phyloP scores from a whole-genome alignment of 768 basidiomycete species.

The Clitopilus hobsonii region DNA sequence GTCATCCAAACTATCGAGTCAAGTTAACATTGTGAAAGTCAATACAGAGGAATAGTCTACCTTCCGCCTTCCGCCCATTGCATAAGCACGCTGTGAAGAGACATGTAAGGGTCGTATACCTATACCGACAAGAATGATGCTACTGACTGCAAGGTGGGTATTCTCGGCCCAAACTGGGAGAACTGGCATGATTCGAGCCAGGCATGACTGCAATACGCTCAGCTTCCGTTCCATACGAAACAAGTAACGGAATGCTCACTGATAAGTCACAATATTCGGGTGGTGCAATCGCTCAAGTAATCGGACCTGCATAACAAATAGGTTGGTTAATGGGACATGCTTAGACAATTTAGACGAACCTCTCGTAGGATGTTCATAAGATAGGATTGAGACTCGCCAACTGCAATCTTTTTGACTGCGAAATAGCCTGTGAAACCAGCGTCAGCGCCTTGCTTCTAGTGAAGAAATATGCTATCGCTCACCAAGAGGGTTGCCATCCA shows the following conservation, averaged over 20 bases:
- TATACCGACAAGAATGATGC: not conserved
- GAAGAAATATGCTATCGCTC: slow-evolving; percentile 12
- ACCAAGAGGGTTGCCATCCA: slow-evolving; percentile 86
- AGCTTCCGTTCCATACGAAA: not conserved
- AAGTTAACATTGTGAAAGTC: slow-evolving; percentile 1
- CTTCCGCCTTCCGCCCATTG: slow-evolving; percentile 91
- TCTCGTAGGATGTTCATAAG: slow-evolving; percentile 79
- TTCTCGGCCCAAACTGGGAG: slow-evolving; percentile 82
- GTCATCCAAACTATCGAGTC: slow-evolving; percentile 60
- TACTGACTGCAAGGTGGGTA: slow-evolving; percentile 82
- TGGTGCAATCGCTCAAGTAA: slow-evolving; percentile 84
- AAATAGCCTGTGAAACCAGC: slow-evolving; percentile 55
- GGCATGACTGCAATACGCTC: slow-evolving; percentile 49
- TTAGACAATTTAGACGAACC: slow-evolving; percentile 25
- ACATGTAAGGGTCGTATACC: not conserved
- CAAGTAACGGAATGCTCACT: slow-evolving; percentile 31
- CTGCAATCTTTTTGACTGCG: slow-evolving; percentile 95
- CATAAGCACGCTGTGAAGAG: slow-evolving; percentile 69
- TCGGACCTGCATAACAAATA: slow-evolving; percentile 53
- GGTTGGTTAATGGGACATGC: not conserved
- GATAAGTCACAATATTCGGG: slow-evolving; percentile 92
- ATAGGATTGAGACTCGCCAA: slow-evolving; percentile 86
- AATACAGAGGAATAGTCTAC: slow-evolving; percentile 18
- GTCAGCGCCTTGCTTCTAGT: slow-evolving; percentile 4
- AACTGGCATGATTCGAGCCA: slow-evolving; percentile 89